Percentiles rank a stretch among this genome's conserved stretches.
Conservation (phyloP, 2,329 filamentous ascomycete genomes). For the Arthroderma sp. region DNA sequence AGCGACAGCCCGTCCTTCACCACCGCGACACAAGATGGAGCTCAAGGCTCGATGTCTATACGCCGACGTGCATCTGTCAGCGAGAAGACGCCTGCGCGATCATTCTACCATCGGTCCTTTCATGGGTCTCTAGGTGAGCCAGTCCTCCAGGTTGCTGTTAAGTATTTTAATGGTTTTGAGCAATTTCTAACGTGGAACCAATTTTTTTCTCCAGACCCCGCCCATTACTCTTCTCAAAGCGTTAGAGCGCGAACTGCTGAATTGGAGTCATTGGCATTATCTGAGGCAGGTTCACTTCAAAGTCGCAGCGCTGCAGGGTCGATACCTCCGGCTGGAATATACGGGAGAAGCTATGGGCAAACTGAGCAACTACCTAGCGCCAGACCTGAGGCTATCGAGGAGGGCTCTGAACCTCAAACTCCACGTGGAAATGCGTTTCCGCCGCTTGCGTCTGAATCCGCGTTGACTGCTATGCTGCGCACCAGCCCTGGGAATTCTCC, state of each 20-base stretch:
- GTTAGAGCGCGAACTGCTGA: conserved; percentile 81
- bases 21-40: not conserved
- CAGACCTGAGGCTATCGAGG: conserved; percentile 43
- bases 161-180: conserved; percentile 4
- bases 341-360: conserved; percentile 1
- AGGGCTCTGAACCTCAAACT: conserved; percentile 47
- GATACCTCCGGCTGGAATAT: conserved; percentile 18
- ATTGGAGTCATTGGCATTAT: conserved; percentile 68
- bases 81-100: conserved; percentile 30
- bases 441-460: conserved; percentile 30
- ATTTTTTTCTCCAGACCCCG: conserved; percentile 49
- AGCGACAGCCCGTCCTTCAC: too few relatives aligned
- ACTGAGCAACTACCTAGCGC: not conserved
- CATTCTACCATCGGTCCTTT: conserved; percentile 34
- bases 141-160: not conserved
- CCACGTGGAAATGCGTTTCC: conserved; percentile 29
- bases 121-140: conserved; percentile 27
- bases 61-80: conserved; percentile 14
- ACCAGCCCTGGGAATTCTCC: conserved; percentile 20
- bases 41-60: not conserved
- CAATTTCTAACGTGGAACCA: conserved; percentile 12
- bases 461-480: conserved; percentile 39
- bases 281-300: conserved; percentile 32
- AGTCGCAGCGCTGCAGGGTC: conserved; percentile 17
- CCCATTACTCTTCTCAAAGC: conserved; percentile 58